A percentile compares a stretch with the other conserved stretches of the same genome.
These are phyloP conservation scores for Solanum okadae DNA, from an alignment of 257 asterid genomes.

Conservation along the genomic window DNA sequence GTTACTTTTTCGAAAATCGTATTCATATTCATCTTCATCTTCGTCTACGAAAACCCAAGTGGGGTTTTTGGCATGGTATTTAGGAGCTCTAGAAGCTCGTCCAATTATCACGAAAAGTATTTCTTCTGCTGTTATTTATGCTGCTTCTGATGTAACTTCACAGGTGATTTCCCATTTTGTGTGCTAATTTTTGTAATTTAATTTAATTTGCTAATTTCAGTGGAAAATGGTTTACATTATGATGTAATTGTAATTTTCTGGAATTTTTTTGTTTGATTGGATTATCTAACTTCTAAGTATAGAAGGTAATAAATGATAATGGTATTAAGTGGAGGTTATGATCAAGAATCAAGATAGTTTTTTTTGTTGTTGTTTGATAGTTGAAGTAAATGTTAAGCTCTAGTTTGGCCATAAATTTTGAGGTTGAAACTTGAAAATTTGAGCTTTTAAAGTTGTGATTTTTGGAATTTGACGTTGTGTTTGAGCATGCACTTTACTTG, in stretches of 20 bases:
- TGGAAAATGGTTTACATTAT: neutral
- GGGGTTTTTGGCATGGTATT: slow-evolving; percentile 66
- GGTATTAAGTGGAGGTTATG: neutral
- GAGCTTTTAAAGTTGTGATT: neutral
- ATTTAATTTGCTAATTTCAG: neutral
- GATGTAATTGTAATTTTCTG: neutral
- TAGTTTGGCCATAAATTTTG: neutral
- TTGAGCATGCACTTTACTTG: neutral
- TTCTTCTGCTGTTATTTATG: slow-evolving; percentile 62
- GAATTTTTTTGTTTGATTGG: neutral
- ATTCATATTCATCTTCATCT: slow-evolving; percentile 8
- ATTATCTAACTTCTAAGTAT: neutral
- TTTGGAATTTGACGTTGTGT: neutral
- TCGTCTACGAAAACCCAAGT: slow-evolving; percentile 8
- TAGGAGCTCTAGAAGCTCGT: slow-evolving; percentile 57
- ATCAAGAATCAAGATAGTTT: neutral
- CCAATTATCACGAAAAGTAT: slow-evolving; percentile 68
- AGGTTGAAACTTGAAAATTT: neutral
- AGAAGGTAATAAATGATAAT: neutral
- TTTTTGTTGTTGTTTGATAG: neutral
- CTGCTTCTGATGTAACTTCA: slow-evolving; percentile 73
- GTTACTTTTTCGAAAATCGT: slow-evolving; percentile 7
- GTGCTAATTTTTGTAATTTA: neutral
- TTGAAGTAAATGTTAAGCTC: neutral
- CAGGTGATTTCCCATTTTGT: slow-evolving; percentile 37